phyloP scores from a whole-genome alignment of 805 yeast genomes.

The Kregervanrija delftensis region DNA sequence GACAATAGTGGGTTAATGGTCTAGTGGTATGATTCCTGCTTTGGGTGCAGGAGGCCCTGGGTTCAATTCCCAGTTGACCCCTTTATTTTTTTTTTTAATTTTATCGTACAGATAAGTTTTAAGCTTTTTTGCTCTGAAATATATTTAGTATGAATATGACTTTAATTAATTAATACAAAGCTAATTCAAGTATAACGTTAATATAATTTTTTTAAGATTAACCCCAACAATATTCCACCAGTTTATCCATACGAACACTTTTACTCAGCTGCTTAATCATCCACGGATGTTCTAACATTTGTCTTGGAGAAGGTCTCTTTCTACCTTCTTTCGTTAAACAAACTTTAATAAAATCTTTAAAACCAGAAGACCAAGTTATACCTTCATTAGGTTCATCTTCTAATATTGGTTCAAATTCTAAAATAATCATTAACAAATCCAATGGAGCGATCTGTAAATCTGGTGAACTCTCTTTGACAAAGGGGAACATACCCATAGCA shows the following conservation, averaged over 20 bases:
- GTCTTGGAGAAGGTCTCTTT: conserved; percentile 86
- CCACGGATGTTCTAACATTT: conserved; percentile 95
- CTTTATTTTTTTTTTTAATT: conserved; percentile 12
- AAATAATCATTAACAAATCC: conserved; percentile 73
- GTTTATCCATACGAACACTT: conserved; percentile 77
- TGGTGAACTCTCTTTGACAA: conserved; percentile 30
- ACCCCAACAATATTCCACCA: conserved; percentile 71
- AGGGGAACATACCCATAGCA: conserved; percentile 88
- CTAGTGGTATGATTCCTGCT: conserved; percentile 53
- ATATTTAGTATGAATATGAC: too few relatives aligned
- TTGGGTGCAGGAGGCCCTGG: conserved; percentile 53
- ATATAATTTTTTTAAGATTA: background rate
- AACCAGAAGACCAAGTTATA: conserved; percentile 75
- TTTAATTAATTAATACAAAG: too few relatives aligned
- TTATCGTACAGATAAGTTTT: too few relatives aligned
- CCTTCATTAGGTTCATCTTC: conserved; percentile 70
- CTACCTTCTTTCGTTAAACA: conserved; percentile 75
- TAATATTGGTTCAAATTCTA: conserved; percentile 75
- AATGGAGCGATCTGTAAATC: conserved; percentile 64
- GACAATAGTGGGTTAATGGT: conserved; percentile 33
- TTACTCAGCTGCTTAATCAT: conserved; percentile 65
- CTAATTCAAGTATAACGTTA: too few relatives aligned
- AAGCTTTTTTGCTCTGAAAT: too few relatives aligned
- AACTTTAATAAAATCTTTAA: conserved; percentile 73
- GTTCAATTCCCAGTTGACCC: conserved; percentile 43